A percentile compares a stretch with the other conserved stretches of the same genome.
These are phyloP conservation scores for Quercus ilex DNA, from an alignment of 306 rosid species.

Conservation along the genomic window DNA sequence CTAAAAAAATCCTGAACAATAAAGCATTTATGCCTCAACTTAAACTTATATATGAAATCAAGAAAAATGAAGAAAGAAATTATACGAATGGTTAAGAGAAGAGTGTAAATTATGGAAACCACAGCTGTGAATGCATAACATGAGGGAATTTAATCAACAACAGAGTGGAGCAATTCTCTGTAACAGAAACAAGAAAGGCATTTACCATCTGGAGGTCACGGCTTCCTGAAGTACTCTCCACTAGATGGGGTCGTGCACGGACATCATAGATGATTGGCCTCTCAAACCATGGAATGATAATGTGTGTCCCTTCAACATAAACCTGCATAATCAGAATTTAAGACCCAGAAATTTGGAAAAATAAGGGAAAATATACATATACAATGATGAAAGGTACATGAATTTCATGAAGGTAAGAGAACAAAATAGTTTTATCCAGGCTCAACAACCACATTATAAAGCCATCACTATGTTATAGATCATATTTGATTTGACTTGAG, in stretches of 20 bases:
- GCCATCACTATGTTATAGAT: background rate
- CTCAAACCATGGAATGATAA: constrained; percentile 56
- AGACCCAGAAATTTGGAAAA: background rate
- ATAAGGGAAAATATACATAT: background rate
- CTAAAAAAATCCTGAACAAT: background rate
- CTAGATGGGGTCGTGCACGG: constrained; percentile 44
- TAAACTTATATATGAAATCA: background rate
- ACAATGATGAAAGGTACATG: background rate
- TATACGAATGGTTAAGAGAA: background rate
- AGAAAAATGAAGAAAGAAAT: background rate
- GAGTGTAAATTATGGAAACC: background rate
- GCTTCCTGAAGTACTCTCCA: constrained; percentile 46
- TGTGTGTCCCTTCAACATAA: constrained; percentile 61
- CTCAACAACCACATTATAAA: background rate
- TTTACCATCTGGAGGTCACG: constrained; percentile 55
- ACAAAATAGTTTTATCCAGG: background rate
- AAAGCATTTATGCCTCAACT: background rate
- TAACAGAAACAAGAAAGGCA: background rate
- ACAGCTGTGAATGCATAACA: background rate
- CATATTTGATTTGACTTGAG: background rate
- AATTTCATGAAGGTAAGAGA: background rate
- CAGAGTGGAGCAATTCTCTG: background rate
- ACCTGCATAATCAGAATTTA: constrained; percentile 23
- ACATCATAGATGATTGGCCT: constrained; percentile 56
- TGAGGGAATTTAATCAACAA: background rate